Evolutionary conservation across 2,329 filamentous ascomycete genomes (phyloP).

Genomic region (Colletotrichum spinosum): DNA sequence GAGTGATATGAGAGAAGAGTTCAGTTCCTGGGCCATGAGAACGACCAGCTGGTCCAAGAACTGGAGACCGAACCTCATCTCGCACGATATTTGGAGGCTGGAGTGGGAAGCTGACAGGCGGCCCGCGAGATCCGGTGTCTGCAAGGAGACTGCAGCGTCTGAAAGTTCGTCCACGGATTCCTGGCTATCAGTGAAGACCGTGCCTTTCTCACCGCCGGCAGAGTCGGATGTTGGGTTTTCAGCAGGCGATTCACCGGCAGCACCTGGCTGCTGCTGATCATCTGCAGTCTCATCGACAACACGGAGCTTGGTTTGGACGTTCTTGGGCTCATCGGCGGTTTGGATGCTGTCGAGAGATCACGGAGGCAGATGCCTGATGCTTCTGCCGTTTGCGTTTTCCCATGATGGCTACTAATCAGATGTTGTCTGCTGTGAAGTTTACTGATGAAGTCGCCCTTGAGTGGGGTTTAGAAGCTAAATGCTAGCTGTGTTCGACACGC

Average conservation of each 20-base stretch:
- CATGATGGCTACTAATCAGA: neutral
- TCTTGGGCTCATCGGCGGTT: conserved; percentile 3
- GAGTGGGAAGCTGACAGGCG: neutral
- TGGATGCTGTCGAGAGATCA: neutral
- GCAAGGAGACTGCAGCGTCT: conserved; percentile 1
- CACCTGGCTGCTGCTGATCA: neutral
- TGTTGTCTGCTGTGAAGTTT: neutral
- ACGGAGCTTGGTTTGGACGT: neutral
- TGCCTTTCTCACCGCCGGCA: neutral
- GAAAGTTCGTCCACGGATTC: neutral
- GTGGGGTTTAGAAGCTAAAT: too few relatives aligned
- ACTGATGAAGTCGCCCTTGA: too few relatives aligned
- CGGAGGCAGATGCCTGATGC: neutral
- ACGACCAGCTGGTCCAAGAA: conserved; percentile 7
- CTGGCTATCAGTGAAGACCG: neutral
- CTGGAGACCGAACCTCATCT: conserved; percentile 3
- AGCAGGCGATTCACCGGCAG: neutral
- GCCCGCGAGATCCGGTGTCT: conserved; percentile 1
- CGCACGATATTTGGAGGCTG: conserved; percentile 5
- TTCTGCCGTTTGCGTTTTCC: neutral
- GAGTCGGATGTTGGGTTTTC: neutral
- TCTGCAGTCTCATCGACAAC: neutral
- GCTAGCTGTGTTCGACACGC: neutral
- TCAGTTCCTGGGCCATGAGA: conserved; percentile 2
- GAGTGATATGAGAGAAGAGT: conserved; percentile 2